These are phyloP conservation scores for Stemphylium vesicarium DNA, from an alignment of 2,329 filamentous ascomycete species.

Conservation along the genomic window DNA sequence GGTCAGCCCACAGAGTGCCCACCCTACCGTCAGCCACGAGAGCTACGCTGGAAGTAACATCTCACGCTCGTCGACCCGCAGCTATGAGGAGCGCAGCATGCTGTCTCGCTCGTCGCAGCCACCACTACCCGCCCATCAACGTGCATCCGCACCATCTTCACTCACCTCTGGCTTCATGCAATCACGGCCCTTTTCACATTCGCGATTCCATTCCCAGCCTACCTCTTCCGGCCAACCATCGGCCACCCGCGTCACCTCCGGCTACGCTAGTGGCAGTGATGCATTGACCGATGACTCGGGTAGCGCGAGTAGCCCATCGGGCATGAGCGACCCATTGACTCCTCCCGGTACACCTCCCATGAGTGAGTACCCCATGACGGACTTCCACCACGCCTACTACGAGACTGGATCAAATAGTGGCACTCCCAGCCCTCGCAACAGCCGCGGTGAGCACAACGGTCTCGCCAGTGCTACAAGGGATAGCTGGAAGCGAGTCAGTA, in stretches of 20 bases:
- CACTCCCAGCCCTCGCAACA: slow-evolving; percentile 47
- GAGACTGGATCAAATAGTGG: slow-evolving; percentile 41
- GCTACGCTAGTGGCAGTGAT: slow-evolving; percentile 52
- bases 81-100: slow-evolving; percentile 50
- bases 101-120: slow-evolving; percentile 39
- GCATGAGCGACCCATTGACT: slow-evolving; percentile 69
- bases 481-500: slow-evolving; percentile 51
- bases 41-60: slow-evolving; percentile 49
- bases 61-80: slow-evolving; percentile 48
- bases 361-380: slow-evolving; percentile 54
- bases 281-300: slow-evolving; percentile 69
- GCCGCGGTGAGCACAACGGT: slow-evolving; percentile 47
- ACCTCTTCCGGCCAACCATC: slow-evolving; percentile 39
- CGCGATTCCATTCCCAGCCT: slow-evolving; percentile 47
- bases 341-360: slow-evolving; percentile 80
- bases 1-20: slow-evolving; percentile 58
- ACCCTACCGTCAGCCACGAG: slow-evolving; percentile 50
- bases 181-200: slow-evolving; percentile 44
- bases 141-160: slow-evolving; percentile 49
- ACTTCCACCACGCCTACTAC: slow-evolving; percentile 46
- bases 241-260: slow-evolving; percentile 36
- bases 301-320: slow-evolving; percentile 55
- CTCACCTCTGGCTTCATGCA: slow-evolving; percentile 48
- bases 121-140: slow-evolving; percentile 41
- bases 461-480: slow-evolving; percentile 46